Percentiles rank a stretch among this genome's conserved stretches.
Evolutionary conservation across 345 rosid species (phyloP).

Genomic region (Brassica cretica): DNA sequence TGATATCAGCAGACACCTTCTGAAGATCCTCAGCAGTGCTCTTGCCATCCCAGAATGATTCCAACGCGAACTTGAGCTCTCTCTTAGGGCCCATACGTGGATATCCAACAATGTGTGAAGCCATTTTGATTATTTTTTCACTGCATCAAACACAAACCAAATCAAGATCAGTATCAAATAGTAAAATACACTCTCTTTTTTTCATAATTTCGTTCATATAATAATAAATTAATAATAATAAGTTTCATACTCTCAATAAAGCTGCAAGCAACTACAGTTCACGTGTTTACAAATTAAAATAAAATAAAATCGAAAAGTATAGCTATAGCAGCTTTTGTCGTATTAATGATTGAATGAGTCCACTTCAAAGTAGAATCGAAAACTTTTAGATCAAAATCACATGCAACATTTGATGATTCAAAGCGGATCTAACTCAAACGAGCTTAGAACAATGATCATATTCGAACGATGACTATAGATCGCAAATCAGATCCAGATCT

Average conservation of each 20-base stretch:
- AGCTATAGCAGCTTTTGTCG: conserved; percentile 8
- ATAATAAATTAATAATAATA: neutral
- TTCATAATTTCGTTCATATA: conserved; percentile 2
- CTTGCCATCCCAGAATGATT: conserved; percentile 98
- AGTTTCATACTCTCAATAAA: conserved; percentile 22
- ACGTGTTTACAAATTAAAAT: neutral
- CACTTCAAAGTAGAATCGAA: neutral
- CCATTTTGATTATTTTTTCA: conserved; percentile 53
- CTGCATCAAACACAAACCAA: conserved; percentile 22
- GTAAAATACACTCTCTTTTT: neutral
- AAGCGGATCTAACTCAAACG: neutral
- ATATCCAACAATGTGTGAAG: conserved; percentile 96
- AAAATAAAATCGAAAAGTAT: neutral
- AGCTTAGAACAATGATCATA: conserved; percentile 3
- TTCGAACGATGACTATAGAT: conserved; percentile 12
- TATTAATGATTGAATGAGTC: neutral
- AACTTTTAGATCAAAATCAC: neutral
- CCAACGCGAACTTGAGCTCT: conserved; percentile 98
- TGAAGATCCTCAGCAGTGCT: conserved; percentile 88
- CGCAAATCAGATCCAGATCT: conserved; percentile 40
- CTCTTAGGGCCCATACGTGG: conserved; percentile 99
- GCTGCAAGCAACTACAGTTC: conserved; percentile 5
- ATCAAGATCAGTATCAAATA: conserved; percentile 14
- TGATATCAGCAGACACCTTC: conserved; percentile 88
- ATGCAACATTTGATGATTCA: neutral